Evolutionary conservation across 208 protist species (phyloP), one percentile per base, ranked within the genome.

Genomic region (Naegleria gruberi): DNA sequence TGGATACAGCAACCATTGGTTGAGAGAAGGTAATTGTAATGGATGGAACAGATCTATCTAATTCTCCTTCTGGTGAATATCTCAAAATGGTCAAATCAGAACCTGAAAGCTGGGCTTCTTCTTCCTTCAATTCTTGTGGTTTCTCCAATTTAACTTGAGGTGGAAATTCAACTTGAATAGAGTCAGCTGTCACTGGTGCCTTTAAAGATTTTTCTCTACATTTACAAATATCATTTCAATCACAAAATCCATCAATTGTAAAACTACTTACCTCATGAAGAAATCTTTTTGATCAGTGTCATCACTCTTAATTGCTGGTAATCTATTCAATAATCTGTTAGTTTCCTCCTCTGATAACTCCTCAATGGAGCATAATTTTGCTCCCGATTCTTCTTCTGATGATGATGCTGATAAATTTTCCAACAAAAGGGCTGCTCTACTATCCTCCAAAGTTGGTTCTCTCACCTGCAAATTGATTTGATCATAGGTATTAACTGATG

Each of bases 1-100:
- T 44, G 5, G 77, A 83, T 23, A 83, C 12, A 8, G 7, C 37
- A 83, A 83, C 44, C 77, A 83, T 83, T 7, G n/a, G 40, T 30
- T 83, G 77, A 26, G 77, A 83, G n/a, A 83, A 83, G n/a, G 77
- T 83, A 43, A 83, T 44, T 7, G 15, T 83, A 26, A 83, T 83
- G 19, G 5, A 43, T n/a, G 77, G 77, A 44, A 44, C 40, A 26
- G n/a, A 44, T 44, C 40, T 40, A 44, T 83, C 77, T 1, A 83
- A 23, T 41, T 44, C 17, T 12, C 77, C 77, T 44, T 83, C 40
- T n/a, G 77, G 77, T 44, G 26, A 83, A 83, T 83, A 83, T 83
- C 77, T 41, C 12, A 83, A 3, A 2, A 83, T 23, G 6, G 8
- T 7, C 8, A 83, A 43, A 44, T 40, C 34, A n/a, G 65, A 77